Conservation (phyloP, 2,329 filamentous ascomycete species). For the Fonsecaea erecta region DNA sequence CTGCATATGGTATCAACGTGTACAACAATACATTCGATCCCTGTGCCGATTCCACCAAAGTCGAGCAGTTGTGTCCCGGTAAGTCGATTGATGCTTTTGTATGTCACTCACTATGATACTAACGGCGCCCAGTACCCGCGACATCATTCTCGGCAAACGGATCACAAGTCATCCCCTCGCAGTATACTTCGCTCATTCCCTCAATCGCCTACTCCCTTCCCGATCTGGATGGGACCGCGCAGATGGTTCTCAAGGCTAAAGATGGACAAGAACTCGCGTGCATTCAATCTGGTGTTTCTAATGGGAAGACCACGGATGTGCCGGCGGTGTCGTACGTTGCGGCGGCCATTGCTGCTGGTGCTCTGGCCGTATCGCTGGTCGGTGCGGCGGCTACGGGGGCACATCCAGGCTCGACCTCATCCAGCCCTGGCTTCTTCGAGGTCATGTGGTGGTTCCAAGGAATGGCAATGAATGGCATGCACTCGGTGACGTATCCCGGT, state of each 20-base stretch:
- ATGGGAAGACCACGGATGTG: slow-evolving; percentile 80
- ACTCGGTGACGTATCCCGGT: slow-evolving; percentile 83
- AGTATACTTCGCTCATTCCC: slow-evolving; percentile 77
- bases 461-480: slow-evolving; percentile 94
- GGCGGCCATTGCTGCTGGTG: slow-evolving; percentile 82
- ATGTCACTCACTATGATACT: slow-evolving; percentile 1
- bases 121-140: slow-evolving; percentile 63
- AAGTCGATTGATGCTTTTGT: slow-evolving; percentile 42
- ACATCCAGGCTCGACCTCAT: slow-evolving; percentile 64
- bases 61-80: slow-evolving; percentile 81
- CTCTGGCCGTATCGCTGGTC: slow-evolving; percentile 72
- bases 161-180: slow-evolving; percentile 69
- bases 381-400: slow-evolving; percentile 69
- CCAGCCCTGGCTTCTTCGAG: slow-evolving; percentile 83
- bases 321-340: slow-evolving; percentile 82
- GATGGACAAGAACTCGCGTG: slow-evolving; percentile 74
- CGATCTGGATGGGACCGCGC: slow-evolving; percentile 85
- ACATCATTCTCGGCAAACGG: slow-evolving; percentile 76
- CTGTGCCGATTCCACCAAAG: slow-evolving; percentile 69
- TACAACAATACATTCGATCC: slow-evolving; percentile 84
- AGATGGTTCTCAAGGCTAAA: slow-evolving; percentile 70
- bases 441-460: slow-evolving; percentile 89
- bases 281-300: slow-evolving; percentile 77
- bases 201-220: slow-evolving; percentile 87
- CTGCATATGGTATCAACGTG: slow-evolving; percentile 80